Evolutionary conservation across 257 asterid genomes (phyloP).

Genomic region (Solanum okadae): DNA sequence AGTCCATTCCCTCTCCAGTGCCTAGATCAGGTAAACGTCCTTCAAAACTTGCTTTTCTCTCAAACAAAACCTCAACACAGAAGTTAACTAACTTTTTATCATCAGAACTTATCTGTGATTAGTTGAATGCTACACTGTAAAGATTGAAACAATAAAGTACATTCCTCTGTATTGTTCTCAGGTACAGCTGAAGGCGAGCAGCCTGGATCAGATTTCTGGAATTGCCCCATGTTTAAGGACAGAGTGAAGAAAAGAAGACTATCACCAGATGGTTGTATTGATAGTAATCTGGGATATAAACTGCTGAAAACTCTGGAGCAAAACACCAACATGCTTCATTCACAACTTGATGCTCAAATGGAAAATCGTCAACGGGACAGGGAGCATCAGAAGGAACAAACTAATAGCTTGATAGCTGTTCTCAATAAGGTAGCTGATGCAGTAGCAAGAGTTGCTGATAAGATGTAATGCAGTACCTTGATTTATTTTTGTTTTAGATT

Average conservation of each 20-base stretch:
- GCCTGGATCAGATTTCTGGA: slow-evolving; percentile 15
- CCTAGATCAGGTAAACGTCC: slow-evolving; percentile 56
- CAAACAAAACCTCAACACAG: not conserved
- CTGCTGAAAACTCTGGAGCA: slow-evolving; percentile 38
- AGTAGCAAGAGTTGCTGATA: slow-evolving; percentile 43
- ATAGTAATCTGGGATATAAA: slow-evolving; percentile 7
- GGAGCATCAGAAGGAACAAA: slow-evolving; percentile 43
- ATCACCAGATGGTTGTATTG: slow-evolving; percentile 19
- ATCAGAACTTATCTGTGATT: not conserved
- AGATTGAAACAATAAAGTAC: not conserved
- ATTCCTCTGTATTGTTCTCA: not conserved
- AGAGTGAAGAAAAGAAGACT: slow-evolving; percentile 36
- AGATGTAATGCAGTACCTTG: slow-evolving; percentile 8
- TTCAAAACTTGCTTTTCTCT: not conserved
- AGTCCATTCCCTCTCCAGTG: slow-evolving; percentile 38
- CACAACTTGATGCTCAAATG: slow-evolving; percentile 43
- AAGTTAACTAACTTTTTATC: not conserved
- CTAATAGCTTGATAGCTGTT: slow-evolving; percentile 25
- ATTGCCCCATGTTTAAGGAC: slow-evolving; percentile 22
- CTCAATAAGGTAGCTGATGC: slow-evolving; percentile 49
- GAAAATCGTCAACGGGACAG: slow-evolving; percentile 22
- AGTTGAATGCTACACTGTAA: not conserved
- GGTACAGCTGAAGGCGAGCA: slow-evolving; percentile 30
- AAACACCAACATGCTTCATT: slow-evolving; percentile 26
- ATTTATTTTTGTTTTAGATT: not conserved